A percentile compares a stretch with the other conserved stretches of the same genome.
These are phyloP conservation scores for Dalbergia cochinchinensis DNA, from an alignment of 306 rosid species.

Conservation along the genomic window DNA sequence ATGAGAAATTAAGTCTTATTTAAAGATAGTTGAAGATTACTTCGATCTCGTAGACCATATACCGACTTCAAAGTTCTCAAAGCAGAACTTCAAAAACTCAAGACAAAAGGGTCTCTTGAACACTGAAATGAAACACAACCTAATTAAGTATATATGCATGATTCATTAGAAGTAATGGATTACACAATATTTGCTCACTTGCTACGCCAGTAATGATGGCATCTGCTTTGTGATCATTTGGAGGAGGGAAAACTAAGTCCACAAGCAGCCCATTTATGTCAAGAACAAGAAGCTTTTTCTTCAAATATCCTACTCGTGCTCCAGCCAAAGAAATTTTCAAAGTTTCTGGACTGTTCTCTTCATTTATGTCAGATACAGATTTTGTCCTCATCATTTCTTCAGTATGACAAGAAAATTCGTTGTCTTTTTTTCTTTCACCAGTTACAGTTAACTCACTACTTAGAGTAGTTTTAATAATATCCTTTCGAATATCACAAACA, in stretches of 20 bases:
- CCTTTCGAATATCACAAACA: slow-evolving; percentile 43
- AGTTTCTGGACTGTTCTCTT: slow-evolving; percentile 36
- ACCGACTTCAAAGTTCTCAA: slow-evolving; percentile 77
- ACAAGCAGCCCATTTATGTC: slow-evolving; percentile 82
- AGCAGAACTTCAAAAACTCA: slow-evolving; percentile 85
- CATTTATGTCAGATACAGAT: slow-evolving; percentile 28
- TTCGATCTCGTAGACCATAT: slow-evolving; percentile 80
- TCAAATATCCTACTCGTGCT: slow-evolving; percentile 2
- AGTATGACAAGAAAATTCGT: slow-evolving; percentile 23
- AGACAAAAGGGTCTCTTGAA: slow-evolving; percentile 76
- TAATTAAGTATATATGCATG: slow-evolving; percentile 29
- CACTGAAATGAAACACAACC: slow-evolving; percentile 59
- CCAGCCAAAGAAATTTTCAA: too few relatives aligned
- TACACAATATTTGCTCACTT: slow-evolving; percentile 48
- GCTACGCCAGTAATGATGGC: slow-evolving; percentile 50
- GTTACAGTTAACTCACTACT: slow-evolving; percentile 17
- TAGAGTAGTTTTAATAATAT: not conserved
- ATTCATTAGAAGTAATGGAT: slow-evolving; percentile 21
- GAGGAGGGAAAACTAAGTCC: slow-evolving; percentile 69
- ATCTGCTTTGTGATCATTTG: slow-evolving; percentile 64
- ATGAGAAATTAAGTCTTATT: not conserved
- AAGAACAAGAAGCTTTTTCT: slow-evolving; percentile 81
- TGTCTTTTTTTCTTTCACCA: slow-evolving; percentile 35
- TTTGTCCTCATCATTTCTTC: slow-evolving; percentile 8
- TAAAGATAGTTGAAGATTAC: slow-evolving; percentile 54